Base-by-base conservation (phyloP, 441 rosid species). In the Erodium texanum region DNA sequence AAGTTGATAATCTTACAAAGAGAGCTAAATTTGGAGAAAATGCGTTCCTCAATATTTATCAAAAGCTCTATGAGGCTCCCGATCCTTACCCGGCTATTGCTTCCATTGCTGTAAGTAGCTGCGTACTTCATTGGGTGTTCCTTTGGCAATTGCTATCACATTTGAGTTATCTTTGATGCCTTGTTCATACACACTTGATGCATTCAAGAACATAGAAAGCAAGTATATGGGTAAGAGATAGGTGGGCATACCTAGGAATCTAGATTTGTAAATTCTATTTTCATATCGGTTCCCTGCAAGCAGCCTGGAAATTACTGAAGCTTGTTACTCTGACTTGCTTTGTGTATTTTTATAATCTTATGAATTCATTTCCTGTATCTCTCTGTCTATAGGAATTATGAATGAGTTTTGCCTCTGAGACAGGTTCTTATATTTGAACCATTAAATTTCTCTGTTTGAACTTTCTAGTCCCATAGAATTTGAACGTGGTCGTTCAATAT, bases 1-100 rank as follows among this genome's bases (percentile, higher is more conserved):
- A 95, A 89, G 98, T 95, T 24, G 99, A 95, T 83, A 95, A 92
- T 80, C 89, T 95, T 71, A 95, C 99, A 69, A 95, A 95, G 85
- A 90, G 99, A 80, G 98, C 99, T 41, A 95, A 95, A 75, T 92
- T 85, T 80, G 99, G 98, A 72, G 98, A 95, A 79, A 95, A 95
- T 83, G 88, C 98, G 70, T 92, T 95, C 80, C 93, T 95, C 61
- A 92, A 95, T 76, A 89, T 95, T 73, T 95, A 92, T 81, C 99
- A 92, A 79, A 95, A 95, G 71, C 90, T 95, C 41, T 92, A 95
- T 78, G 99, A 95, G 85, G 99, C 98, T 66, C 99, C 99, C 27
- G 99, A 95, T 83, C 99, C 98, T 64, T 90, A 82, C 83, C 97
- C 92, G 2, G 87, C 97, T 70, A 94, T 92, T 79, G 93, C 96